Percentiles rank a stretch among this genome's conserved stretches.
These are phyloP conservation scores for Logfia minima DNA, from an alignment of 129 eudicot species.

Conservation along the genomic window DNA sequence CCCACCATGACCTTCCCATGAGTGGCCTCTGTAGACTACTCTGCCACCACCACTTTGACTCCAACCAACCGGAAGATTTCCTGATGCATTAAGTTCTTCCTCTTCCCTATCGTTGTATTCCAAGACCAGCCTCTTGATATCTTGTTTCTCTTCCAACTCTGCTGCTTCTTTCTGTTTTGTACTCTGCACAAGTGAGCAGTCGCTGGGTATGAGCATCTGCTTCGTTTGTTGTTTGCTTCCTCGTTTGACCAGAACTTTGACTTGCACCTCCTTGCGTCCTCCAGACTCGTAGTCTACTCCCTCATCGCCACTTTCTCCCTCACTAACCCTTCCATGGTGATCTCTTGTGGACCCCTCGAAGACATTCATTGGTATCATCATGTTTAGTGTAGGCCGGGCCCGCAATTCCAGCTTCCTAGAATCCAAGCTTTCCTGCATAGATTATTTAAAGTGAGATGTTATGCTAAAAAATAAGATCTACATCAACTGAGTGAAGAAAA, in stretches of 20 bases:
- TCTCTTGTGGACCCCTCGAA: constrained; percentile 74
- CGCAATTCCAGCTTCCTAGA: constrained; percentile 88
- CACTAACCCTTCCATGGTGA: constrained; percentile 72
- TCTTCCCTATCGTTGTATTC: constrained; percentile 97
- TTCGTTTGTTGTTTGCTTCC: constrained; percentile 94
- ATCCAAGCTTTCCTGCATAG: constrained; percentile 89
- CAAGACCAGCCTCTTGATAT: constrained; percentile 80
- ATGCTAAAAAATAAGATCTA: background rate
- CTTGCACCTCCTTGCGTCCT: constrained; percentile 73
- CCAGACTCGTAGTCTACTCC: constrained; percentile 64
- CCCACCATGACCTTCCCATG: constrained; percentile 82
- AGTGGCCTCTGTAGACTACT: constrained; percentile 49
- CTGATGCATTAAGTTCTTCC: constrained; percentile 77
- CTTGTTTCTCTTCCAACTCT: constrained; percentile 95
- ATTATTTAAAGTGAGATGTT: background rate
- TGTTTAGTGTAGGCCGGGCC: constrained; percentile 82
- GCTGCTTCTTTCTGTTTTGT: constrained; percentile 96
- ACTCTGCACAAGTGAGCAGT: constrained; percentile 84
- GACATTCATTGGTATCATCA: constrained; percentile 89
- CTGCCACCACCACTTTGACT: constrained; percentile 64
- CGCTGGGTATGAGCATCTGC: constrained; percentile 86
- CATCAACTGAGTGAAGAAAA: background rate
- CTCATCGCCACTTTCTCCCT: constrained; percentile 92
- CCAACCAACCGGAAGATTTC: constrained; percentile 59
- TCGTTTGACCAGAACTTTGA: constrained; percentile 91